Conservation (phyloP, 305 asterid species). For the Stenogyne calaminthoides region DNA sequence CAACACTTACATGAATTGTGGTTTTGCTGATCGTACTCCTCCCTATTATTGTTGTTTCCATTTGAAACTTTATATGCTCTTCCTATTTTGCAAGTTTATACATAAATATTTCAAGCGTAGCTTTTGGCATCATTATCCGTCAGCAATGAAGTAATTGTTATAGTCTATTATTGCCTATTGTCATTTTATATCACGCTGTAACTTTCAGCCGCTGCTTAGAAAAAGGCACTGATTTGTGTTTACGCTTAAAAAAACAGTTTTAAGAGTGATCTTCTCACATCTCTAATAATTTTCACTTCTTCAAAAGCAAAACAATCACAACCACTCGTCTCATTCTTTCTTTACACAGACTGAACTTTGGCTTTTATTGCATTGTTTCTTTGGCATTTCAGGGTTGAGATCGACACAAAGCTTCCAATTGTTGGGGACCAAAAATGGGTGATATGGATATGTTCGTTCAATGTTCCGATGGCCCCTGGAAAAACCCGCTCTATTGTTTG, state of each 20-base stretch:
- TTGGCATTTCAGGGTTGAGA: slow-evolving; percentile 67
- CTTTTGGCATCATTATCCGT: background rate
- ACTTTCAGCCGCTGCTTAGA: no score
- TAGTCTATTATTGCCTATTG: background rate
- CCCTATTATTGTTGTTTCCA: background rate
- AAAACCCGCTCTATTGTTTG: slow-evolving; percentile 99
- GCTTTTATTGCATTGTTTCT: slow-evolving; percentile 1
- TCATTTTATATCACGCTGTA: background rate
- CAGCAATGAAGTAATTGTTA: background rate
- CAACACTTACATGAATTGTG: no score
- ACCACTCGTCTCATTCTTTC: background rate
- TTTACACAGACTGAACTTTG: background rate
- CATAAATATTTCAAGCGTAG: background rate
- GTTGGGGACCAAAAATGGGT: slow-evolving; percentile 96
- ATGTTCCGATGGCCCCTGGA: slow-evolving; percentile 98
- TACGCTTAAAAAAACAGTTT: no score
- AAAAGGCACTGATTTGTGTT: no score
- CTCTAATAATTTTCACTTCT: background rate
- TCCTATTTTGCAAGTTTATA: background rate
- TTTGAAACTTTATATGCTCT: background rate
- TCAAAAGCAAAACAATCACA: background rate
- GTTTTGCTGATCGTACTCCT: background rate
- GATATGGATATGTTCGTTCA: slow-evolving; percentile 99
- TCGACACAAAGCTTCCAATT: slow-evolving; percentile 89
- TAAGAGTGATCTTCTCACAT: background rate